phyloP scores from a whole-genome alignment of 2,329 filamentous ascomycete species.

The Fusarium concolor region DNA sequence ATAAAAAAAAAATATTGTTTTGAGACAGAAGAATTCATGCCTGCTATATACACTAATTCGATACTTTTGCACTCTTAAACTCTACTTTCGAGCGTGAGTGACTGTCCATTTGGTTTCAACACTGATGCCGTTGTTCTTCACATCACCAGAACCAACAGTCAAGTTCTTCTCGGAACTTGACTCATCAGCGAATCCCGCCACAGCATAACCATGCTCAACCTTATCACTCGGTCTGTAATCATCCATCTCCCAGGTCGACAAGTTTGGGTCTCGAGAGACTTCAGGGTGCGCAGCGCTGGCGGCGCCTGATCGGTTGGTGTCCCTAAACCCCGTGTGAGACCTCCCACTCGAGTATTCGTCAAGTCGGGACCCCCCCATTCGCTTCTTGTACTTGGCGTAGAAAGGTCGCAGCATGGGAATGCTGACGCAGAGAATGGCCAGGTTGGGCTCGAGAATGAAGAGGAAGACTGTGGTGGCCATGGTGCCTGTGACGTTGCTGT shows the following conservation, averaged over 20 bases:
- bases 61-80: neutral
- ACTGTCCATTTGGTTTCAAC: slow-evolving; percentile 44
- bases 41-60: slow-evolving; percentile 2
- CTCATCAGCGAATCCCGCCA: slow-evolving; percentile 33
- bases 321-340: slow-evolving; percentile 27
- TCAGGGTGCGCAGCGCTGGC: slow-evolving; percentile 26
- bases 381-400: slow-evolving; percentile 49
- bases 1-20: slow-evolving; percentile 7
- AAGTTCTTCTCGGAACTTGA: slow-evolving; percentile 44
- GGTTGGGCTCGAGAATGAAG: slow-evolving; percentile 55
- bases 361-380: slow-evolving; percentile 48
- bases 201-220: slow-evolving; percentile 19
- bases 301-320: slow-evolving; percentile 32
- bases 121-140: slow-evolving; percentile 31
- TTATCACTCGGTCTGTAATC: slow-evolving; percentile 34
- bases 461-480: slow-evolving; percentile 56
- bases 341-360: slow-evolving; percentile 44
- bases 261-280: slow-evolving; percentile 12
- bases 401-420: slow-evolving; percentile 57
- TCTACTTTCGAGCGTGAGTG: slow-evolving; percentile 25
- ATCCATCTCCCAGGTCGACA: slow-evolving; percentile 44
- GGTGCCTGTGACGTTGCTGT: slow-evolving; percentile 52
- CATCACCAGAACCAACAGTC: slow-evolving; percentile 26
- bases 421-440: slow-evolving; percentile 56
- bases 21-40: neutral